phyloP scores from a whole-genome alignment of 2,329 filamentous ascomycete species.

The Apiospora sp. region DNA sequence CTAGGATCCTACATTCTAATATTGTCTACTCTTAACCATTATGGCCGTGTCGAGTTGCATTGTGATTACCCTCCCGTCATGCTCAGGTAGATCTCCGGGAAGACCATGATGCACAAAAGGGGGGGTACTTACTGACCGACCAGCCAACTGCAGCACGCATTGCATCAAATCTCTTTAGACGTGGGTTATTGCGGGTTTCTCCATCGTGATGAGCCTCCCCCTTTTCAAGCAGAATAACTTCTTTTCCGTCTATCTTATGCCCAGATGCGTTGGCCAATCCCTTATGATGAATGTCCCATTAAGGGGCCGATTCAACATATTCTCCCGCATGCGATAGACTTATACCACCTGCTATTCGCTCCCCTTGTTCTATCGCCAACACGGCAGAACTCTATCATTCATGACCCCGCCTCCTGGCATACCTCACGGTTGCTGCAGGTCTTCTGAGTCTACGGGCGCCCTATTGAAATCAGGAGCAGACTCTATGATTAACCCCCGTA shows the following conservation, averaged over 20 bases:
- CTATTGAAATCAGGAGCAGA: no score
- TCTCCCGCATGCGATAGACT: no score
- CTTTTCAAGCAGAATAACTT: background rate
- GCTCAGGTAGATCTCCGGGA: background rate
- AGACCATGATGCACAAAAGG: background rate
- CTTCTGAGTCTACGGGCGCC: no score
- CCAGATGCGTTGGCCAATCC: background rate
- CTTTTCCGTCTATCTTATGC: background rate
- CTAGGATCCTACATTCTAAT: background rate
- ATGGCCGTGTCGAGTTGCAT: background rate
- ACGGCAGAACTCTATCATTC: no score
- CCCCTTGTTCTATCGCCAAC: no score
- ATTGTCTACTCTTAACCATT: background rate
- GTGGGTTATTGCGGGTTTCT: background rate
- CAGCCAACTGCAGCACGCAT: background rate
- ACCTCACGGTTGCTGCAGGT: no score
- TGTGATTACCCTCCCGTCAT: background rate
- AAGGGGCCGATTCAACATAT: no score
- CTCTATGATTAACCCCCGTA: no score
- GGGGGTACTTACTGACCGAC: background rate
- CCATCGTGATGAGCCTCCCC: background rate
- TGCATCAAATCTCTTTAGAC: slow-evolving; percentile 3
- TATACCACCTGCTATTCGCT: background rate
- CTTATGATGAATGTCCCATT: background rate
- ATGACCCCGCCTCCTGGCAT: no score